Base-by-base conservation (phyloP, 2,329 filamentous ascomycete species). In the Curvularia lunata region DNA sequence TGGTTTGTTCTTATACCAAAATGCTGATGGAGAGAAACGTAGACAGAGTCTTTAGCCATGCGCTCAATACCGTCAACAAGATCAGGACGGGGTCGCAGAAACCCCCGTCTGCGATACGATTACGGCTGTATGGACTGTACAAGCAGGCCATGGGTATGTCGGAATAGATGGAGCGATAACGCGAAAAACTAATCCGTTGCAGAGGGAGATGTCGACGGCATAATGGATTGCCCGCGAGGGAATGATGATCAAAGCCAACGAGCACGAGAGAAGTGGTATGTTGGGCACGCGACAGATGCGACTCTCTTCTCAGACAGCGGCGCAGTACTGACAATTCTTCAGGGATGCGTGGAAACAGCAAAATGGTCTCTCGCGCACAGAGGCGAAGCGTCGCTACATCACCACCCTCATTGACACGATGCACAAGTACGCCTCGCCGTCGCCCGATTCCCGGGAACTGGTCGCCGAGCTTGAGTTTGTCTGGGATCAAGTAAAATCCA, bases 41-140 rank as follows among this genome's bases (percentile, higher is more conserved):
- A 98, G 95, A 99, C 82, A 90, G 95, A 79, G 95, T 99, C 75
- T 99, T 99, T 79, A 94, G 96, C 77, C 94, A 99, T 86, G 95
- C 95, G 65, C 90, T 99, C 78, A 97, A 97, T 81, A 98, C 95
- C 23, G 94, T 99, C 71, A 97, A 97, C 80, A 96, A 96, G 80
- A 96, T 99, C 69, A 94, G 95, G 74, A 97, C 93, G 18, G 94
- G 95, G 63, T 92, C 92, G 51, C 88, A 91, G 62, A 90, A 95
- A 62, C 95, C 95, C 45, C 95, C 95, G 47, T 86, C 92, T 2
- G 82, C 85, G 60, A 93, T 96, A 73, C 89, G 95, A 56, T 84
- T 99, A 68, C 90, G 91, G 57, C 89, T 99, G 61, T 99, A 99
- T 88, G 95, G 95, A 64, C 85, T 99, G 66, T 99, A 99, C 82